Conservation (phyloP, 1,139 yeast species). For the Taiozyma sp. region DNA sequence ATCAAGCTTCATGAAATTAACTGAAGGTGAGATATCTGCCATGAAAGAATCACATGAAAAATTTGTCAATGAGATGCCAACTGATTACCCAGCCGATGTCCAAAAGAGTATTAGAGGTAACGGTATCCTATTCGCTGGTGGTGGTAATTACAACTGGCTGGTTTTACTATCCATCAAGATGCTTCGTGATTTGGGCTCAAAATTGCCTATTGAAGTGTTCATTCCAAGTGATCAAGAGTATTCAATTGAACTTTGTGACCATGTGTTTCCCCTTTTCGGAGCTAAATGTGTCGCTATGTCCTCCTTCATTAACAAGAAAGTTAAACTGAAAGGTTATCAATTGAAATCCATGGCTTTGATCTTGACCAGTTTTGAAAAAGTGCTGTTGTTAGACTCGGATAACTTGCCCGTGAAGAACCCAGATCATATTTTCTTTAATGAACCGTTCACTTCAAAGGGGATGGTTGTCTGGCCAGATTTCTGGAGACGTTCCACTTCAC, state of each 20-base stretch:
- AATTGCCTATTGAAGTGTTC: constrained; percentile 71
- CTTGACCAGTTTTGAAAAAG: constrained; percentile 69
- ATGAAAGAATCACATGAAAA: constrained; percentile 17
- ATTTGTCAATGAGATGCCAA: constrained; percentile 16
- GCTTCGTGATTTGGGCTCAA: constrained; percentile 57
- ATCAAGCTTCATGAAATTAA: constrained; percentile 13
- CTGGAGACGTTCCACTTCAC: constrained; percentile 61
- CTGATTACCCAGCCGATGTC: constrained; percentile 14
- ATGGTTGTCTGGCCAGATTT: constrained; percentile 63
- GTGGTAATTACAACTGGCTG: constrained; percentile 71
- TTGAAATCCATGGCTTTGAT: constrained; percentile 71
- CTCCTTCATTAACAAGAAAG: constrained; percentile 41
- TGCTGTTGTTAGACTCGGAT: constrained; percentile 70
- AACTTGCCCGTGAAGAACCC: constrained; percentile 58
- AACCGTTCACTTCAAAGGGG: constrained; percentile 29
- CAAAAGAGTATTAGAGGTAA: constrained; percentile 37
- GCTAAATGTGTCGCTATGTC: constrained; percentile 67
- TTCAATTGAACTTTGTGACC: constrained; percentile 61
- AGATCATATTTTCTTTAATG: constrained; percentile 41
- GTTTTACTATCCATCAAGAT: constrained; percentile 60
- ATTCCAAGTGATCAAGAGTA: constrained; percentile 63
- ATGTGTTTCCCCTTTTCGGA: constrained; percentile 56
- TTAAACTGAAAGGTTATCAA: constrained; percentile 63
- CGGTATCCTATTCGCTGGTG: constrained; percentile 80
- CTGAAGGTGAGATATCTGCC: constrained; percentile 9